Conservation (phyloP, 1,284 basidiomycete genomes). For the Neotropicomus parvogracilis region DNA sequence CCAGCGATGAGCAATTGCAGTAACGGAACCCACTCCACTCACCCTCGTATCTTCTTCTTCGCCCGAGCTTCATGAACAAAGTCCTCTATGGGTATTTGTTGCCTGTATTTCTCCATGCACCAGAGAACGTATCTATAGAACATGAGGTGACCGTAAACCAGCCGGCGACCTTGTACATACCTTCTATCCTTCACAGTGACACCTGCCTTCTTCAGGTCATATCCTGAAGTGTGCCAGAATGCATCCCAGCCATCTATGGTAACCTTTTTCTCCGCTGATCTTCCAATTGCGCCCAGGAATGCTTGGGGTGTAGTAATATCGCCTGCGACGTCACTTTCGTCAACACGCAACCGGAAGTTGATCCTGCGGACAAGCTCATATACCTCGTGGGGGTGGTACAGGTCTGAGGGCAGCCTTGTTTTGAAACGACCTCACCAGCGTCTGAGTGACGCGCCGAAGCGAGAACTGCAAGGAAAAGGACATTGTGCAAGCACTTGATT, state of each 20-base stretch:
- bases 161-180: conserved; percentile 31
- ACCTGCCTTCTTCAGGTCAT: conserved; percentile 61
- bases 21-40: conserved; percentile 26
- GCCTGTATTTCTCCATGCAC: conserved; percentile 77
- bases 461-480: conserved; percentile 22
- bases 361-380: neutral
- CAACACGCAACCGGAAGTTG: conserved; percentile 7
- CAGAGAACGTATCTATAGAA: conserved; percentile 68
- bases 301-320: conserved; percentile 48
- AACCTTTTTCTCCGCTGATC: conserved; percentile 60
- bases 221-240: conserved; percentile 61
- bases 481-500: conserved; percentile 10
- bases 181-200: conserved; percentile 63
- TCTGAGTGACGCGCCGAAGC: conserved; percentile 17
- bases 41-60: conserved; percentile 78
- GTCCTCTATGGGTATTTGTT: conserved; percentile 48
- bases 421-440: conserved; percentile 38
- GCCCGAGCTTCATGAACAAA: conserved; percentile 64
- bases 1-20: conserved; percentile 1
- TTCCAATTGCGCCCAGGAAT: conserved; percentile 74
- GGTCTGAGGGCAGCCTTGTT: conserved; percentile 39
- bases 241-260: conserved; percentile 60
- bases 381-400: conserved; percentile 24
- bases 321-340: conserved; percentile 31
- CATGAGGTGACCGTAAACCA: conserved; percentile 5